Percentiles rank a stretch among this genome's conserved stretches.
Evolutionary conservation across 2,329 filamentous ascomycete species (phyloP).

Genomic region (Beauveria medogensis): DNA sequence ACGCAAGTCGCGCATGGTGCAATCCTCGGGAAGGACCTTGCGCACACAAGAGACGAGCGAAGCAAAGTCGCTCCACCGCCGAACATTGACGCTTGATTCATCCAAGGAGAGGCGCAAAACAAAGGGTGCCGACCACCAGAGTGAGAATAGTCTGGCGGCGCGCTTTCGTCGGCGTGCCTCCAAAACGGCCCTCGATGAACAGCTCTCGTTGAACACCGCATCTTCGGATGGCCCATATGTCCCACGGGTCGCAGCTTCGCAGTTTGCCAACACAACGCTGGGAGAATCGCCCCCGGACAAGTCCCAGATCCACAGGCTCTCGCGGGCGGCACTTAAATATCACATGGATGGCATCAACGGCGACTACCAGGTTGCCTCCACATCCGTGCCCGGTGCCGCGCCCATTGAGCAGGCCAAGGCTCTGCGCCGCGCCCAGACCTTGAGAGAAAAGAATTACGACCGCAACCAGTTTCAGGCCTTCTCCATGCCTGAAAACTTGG

Average conservation of each 20-base stretch:
- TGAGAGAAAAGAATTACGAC: constrained; percentile 29
- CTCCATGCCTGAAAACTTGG: constrained; percentile 15
- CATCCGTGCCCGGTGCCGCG: constrained; percentile 21
- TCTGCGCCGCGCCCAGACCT: constrained; percentile 30
- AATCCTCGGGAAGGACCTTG: constrained; percentile 2
- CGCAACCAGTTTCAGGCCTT: constrained; percentile 36
- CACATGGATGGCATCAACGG: constrained; percentile 27
- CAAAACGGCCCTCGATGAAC: constrained; percentile 1
- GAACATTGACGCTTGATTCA: background rate
- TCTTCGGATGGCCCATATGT: constrained; percentile 28
- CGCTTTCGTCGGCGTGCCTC: constrained; percentile 4
- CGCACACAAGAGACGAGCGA: constrained; percentile 2
- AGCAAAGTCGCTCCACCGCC: background rate
- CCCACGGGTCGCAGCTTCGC: constrained; percentile 44
- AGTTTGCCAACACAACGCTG: constrained; percentile 48
- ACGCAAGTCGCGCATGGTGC: background rate
- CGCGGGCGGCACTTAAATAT: constrained; percentile 33
- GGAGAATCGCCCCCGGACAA: constrained; percentile 31
- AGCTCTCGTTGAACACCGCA: background rate
- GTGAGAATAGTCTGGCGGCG: background rate
- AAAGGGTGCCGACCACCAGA: constrained; percentile 4
- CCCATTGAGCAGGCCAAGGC: constrained; percentile 28
- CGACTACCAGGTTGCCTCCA: constrained; percentile 13
- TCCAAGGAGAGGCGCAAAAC: constrained; percentile 10
- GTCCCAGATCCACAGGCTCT: constrained; percentile 34